Conservation (phyloP, 768 basidiomycete genomes). For the Leucocoprinus sp. region DNA sequence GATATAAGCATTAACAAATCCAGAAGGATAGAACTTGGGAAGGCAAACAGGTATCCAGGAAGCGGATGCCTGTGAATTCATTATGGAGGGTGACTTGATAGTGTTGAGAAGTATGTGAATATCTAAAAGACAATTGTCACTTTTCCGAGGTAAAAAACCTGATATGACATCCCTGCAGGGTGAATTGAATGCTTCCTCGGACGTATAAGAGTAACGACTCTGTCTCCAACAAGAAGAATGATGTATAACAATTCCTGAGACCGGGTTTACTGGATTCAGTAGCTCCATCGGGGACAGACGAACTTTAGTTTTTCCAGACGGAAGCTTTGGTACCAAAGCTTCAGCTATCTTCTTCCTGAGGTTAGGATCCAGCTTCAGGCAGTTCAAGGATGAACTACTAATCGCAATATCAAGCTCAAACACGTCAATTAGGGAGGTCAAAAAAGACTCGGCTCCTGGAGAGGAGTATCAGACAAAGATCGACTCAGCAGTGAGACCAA, state of each 20-base stretch:
- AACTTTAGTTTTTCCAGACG: slow-evolving; percentile 74
- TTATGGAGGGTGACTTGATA: slow-evolving; percentile 71
- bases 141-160: not conserved
- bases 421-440: slow-evolving; percentile 60
- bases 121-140: slow-evolving; percentile 35
- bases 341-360: slow-evolving; percentile 75
- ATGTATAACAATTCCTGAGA: slow-evolving; percentile 84
- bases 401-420: slow-evolving; percentile 78
- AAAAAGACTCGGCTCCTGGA: slow-evolving; percentile 74
- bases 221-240: slow-evolving; percentile 69
- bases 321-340: slow-evolving; percentile 69
- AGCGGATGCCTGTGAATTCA: slow-evolving; percentile 70
- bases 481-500: not conserved
- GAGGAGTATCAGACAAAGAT: not conserved
- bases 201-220: slow-evolving; percentile 79
- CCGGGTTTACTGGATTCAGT: not conserved
- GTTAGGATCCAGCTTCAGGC: slow-evolving; percentile 62
- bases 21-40: slow-evolving; percentile 84
- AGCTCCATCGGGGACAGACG: slow-evolving; percentile 10
- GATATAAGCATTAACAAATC: slow-evolving; percentile 90
- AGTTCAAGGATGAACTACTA: slow-evolving; percentile 72
- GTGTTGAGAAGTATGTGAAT: slow-evolving; percentile 92
- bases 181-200: slow-evolving; percentile 94
- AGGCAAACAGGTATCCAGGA: slow-evolving; percentile 95
- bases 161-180: slow-evolving; percentile 58